Evolutionary conservation across 352 stramenopile genomes (phyloP).

Genomic region (Pythium volutum): DNA sequence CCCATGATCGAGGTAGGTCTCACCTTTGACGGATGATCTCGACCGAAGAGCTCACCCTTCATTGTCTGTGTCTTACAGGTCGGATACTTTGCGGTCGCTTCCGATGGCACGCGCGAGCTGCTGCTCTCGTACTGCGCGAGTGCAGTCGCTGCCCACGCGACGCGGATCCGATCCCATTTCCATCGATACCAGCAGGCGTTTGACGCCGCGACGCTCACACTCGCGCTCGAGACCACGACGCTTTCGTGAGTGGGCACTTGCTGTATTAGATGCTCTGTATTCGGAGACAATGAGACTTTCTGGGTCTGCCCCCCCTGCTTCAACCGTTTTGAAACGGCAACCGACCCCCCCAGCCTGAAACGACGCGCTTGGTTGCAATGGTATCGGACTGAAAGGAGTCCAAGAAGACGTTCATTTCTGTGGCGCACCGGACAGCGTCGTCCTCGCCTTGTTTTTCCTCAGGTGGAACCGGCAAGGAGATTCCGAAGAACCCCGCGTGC

Average conservation of each 20-base stretch:
- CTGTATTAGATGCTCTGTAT: not conserved
- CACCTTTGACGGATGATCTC: not conserved
- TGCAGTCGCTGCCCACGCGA: slow-evolving; percentile 14
- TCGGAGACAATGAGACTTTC: slow-evolving; percentile 22
- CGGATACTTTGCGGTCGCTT: slow-evolving; percentile 45
- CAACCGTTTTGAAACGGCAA: slow-evolving; percentile 21
- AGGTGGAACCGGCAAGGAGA: not conserved
- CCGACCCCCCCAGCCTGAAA: not conserved
- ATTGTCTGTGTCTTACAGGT: slow-evolving; percentile 30
- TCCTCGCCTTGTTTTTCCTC: not conserved
- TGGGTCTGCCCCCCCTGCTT: not conserved
- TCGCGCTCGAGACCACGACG: slow-evolving; percentile 5
- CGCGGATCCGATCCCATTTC: slow-evolving; percentile 37
- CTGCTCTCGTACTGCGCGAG: slow-evolving; percentile 61
- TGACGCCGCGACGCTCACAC: slow-evolving; percentile 10
- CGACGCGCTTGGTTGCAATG: not conserved
- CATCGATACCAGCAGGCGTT: slow-evolving; percentile 33
- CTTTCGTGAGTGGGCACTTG: slow-evolving; percentile 1
- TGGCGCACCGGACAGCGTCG: not conserved
- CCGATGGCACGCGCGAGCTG: slow-evolving; percentile 23
- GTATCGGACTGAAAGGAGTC: not conserved
- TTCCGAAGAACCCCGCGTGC: not conserved
- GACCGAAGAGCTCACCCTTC: not conserved
- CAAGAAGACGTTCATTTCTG: not conserved
- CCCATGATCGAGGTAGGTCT: slow-evolving; percentile 65